These are phyloP conservation scores for Pseudoneurospora amorphoporcata DNA, from an alignment of 495 filamentous ascomycete species.

Conservation along the genomic window DNA sequence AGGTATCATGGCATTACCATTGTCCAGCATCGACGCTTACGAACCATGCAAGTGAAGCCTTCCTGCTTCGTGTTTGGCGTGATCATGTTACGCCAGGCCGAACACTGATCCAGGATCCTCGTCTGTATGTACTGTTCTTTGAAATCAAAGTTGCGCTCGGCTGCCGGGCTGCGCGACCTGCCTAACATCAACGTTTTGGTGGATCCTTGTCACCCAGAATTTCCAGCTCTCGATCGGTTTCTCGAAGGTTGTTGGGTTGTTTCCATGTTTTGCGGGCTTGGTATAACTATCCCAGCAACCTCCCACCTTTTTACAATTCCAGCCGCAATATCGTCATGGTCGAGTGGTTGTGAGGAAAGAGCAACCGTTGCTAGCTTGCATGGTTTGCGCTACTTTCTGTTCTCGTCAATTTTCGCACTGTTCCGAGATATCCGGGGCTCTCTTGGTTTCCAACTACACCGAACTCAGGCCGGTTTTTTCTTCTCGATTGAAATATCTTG, in stretches of 20 bases:
- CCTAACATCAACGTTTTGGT: background rate
- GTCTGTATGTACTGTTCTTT: background rate
- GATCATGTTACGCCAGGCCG: background rate
- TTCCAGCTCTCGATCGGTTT: background rate
- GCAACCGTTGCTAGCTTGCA: background rate
- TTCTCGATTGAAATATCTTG: background rate
- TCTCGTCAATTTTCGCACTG: background rate
- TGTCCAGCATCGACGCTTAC: background rate
- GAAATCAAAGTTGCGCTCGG: background rate
- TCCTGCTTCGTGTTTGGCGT: background rate
- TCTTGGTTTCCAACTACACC: background rate
- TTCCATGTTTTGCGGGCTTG: background rate
- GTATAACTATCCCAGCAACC: background rate
- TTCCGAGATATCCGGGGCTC: background rate
- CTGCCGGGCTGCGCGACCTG: background rate
- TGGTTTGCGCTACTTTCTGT: background rate
- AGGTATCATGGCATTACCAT: background rate
- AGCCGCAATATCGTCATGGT: background rate
- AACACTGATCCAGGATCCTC: background rate
- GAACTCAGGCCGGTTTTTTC: background rate
- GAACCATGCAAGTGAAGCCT: background rate
- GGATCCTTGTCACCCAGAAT: background rate
- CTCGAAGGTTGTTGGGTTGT: background rate
- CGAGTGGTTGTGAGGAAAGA: background rate
- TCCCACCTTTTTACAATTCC: background rate